A percentile compares a stretch with the other conserved stretches of the same genome.
These are phyloP conservation scores for Euphorbia celastroides DNA, from an alignment of 441 rosid species.

Conservation along the genomic window DNA sequence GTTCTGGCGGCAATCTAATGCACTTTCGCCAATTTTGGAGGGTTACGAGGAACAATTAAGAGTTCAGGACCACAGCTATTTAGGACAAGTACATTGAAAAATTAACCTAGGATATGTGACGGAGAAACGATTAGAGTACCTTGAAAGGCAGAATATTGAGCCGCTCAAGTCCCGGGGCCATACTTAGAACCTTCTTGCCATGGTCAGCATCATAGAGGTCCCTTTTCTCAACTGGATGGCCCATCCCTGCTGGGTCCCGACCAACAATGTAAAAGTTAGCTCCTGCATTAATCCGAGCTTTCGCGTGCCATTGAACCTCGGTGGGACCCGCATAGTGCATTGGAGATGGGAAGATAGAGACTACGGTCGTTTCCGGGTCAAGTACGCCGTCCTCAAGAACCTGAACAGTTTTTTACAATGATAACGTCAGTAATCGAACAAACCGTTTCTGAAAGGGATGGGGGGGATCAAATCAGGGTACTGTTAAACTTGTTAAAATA, in stretches of 20 bases:
- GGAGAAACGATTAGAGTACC: slow-evolving; percentile 41
- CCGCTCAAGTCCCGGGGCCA: slow-evolving; percentile 93
- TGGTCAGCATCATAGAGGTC: slow-evolving; percentile 95
- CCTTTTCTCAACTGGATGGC: slow-evolving; percentile 88
- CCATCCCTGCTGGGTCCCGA: slow-evolving; percentile 97
- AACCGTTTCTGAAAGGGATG: no score
- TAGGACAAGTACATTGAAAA: no score
- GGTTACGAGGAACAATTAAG: no score
- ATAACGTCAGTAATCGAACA: no score
- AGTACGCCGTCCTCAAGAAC: slow-evolving; percentile 94
- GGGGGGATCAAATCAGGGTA: no score
- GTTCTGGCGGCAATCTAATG: no score
- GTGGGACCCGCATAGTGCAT: slow-evolving; percentile 99
- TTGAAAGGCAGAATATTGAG: slow-evolving; percentile 91
- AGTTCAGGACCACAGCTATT: no score
- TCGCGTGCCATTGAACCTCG: slow-evolving; percentile 99
- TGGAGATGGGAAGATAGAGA: slow-evolving; percentile 94
- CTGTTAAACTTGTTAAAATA: no score
- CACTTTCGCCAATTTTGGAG: no score
- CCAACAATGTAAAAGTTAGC: slow-evolving; percentile 98
- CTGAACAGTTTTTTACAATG: no score
- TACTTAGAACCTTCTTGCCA: slow-evolving; percentile 87
- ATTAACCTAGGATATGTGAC: no score
- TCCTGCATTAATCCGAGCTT: slow-evolving; percentile 95
- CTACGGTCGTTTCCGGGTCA: slow-evolving; percentile 93